Conservation (phyloP, 75 land plant genomes). For the Larix kaempferi region DNA sequence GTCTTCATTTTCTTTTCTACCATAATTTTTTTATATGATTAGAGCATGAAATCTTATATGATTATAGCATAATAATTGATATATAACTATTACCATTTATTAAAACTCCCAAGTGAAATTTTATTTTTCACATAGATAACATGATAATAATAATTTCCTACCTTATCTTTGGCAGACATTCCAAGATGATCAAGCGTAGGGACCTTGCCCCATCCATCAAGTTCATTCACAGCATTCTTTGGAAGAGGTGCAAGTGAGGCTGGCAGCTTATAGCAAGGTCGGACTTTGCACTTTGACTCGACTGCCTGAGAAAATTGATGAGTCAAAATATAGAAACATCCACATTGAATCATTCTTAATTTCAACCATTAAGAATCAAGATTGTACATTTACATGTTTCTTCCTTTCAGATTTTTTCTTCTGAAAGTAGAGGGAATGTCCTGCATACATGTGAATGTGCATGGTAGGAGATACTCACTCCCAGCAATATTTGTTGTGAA, state of each 20-base stretch:
- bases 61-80: too few relatives aligned
- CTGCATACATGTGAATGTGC: not conserved
- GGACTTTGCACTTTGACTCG: slow-evolving; percentile 58
- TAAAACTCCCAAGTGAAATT: not conserved
- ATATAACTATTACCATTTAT: not conserved
- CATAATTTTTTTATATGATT: too few relatives aligned
- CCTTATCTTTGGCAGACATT: slow-evolving; percentile 48
- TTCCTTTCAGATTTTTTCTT: not conserved
- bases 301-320: slow-evolving; percentile 55
- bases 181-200: slow-evolving; percentile 75
- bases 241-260: slow-evolving; percentile 69
- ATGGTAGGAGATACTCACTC: not conserved
- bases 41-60: too few relatives aligned
- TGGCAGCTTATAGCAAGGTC: slow-evolving; percentile 64
- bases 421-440: not conserved
- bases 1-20: not conserved
- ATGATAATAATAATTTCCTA: slow-evolving; percentile 12
- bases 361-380: not conserved
- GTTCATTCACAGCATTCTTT: slow-evolving; percentile 17
- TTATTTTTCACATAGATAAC: not conserved
- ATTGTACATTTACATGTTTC: not conserved
- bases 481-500: too few relatives aligned
- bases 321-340: slow-evolving; percentile 1
- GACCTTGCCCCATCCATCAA: slow-evolving; percentile 66
- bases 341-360: not conserved